Conservation (phyloP, 371 early-diverging fungal species). For the Dichotomocladium elegans region DNA sequence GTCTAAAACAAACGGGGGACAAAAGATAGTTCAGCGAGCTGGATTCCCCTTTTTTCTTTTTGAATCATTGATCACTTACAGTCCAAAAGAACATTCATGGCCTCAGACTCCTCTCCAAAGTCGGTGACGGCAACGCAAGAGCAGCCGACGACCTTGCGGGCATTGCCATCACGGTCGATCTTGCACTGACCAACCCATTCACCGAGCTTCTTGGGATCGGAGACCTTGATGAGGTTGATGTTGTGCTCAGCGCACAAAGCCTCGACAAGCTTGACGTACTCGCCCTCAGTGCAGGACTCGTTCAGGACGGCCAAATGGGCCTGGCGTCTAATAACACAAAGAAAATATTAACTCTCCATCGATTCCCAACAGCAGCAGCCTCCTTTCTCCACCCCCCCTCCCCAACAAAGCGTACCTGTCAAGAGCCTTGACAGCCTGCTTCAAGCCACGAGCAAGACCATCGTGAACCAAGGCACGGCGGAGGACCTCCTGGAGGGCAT, state of each 20-base stretch:
- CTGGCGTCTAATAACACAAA: constrained; percentile 57
- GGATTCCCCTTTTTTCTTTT: neutral
- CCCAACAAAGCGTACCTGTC: constrained; percentile 76
- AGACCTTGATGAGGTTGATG: constrained; percentile 97
- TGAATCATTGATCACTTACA: constrained; percentile 29
- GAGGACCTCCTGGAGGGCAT: constrained; percentile 96
- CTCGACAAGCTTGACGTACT: constrained; percentile 94
- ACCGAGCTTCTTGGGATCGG: constrained; percentile 97
- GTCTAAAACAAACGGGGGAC: constrained; percentile 43
- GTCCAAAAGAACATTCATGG: constrained; percentile 94
- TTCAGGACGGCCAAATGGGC: constrained; percentile 95
- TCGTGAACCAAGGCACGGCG: constrained; percentile 93
- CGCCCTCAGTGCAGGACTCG: constrained; percentile 94
- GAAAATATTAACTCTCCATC: too few species aligned
- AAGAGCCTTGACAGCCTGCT: constrained; percentile 96
- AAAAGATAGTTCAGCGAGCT: neutral
- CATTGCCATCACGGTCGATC: constrained; percentile 97
- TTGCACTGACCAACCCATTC: constrained; percentile 99
- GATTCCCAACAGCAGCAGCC: too few species aligned
- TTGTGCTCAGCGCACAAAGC: constrained; percentile 98
- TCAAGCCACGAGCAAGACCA: constrained; percentile 96
- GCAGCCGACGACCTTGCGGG: constrained; percentile 97
- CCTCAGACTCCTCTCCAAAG: constrained; percentile 98
- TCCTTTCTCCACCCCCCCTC: too few species aligned
- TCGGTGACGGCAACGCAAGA: constrained; percentile 95